Percentiles rank a stretch among this genome's conserved stretches.
Conservation (phyloP, 345 rosid genomes). For the Populus nigra region DNA sequence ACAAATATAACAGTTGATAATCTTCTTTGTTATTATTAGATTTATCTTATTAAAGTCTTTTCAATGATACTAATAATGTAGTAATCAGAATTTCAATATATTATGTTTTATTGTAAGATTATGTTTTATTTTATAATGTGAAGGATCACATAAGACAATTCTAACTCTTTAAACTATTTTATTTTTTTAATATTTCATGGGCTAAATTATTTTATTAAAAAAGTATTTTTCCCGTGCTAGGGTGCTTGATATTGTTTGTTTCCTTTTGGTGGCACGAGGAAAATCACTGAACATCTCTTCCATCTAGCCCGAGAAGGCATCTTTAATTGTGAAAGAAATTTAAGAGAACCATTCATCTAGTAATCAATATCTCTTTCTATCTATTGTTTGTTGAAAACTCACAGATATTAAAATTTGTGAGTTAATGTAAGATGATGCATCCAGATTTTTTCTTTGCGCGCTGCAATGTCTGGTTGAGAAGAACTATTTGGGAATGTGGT, state of each 20-base stretch:
- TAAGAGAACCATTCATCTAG: not conserved
- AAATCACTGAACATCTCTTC: not conserved
- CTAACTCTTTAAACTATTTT: too few relatives aligned
- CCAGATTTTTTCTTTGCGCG: not conserved
- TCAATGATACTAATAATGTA: fast-evolving
- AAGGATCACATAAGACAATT: too few relatives aligned
- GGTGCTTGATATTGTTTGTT: not conserved
- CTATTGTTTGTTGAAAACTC: not conserved
- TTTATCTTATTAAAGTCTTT: too few relatives aligned
- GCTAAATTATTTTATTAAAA: too few relatives aligned
- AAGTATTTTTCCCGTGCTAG: not conserved
- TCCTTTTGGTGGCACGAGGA: not conserved
- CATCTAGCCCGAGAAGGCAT: not conserved
- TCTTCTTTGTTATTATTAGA: too few relatives aligned
- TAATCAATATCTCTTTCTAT: not conserved
- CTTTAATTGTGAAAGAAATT: not conserved
- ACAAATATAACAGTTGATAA: too few relatives aligned
- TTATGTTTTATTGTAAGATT: fast-evolving
- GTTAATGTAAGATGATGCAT: not conserved
- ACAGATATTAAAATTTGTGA: not conserved
- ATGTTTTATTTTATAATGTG: too few relatives aligned
- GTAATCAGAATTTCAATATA: too few relatives aligned
- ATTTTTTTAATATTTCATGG: too few relatives aligned
- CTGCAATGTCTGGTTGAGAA: not conserved
- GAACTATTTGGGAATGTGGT: fast-evolving